phyloP scores from a whole-genome alignment of 2,329 filamentous ascomycete species.

The Metarhizium rileyi region DNA sequence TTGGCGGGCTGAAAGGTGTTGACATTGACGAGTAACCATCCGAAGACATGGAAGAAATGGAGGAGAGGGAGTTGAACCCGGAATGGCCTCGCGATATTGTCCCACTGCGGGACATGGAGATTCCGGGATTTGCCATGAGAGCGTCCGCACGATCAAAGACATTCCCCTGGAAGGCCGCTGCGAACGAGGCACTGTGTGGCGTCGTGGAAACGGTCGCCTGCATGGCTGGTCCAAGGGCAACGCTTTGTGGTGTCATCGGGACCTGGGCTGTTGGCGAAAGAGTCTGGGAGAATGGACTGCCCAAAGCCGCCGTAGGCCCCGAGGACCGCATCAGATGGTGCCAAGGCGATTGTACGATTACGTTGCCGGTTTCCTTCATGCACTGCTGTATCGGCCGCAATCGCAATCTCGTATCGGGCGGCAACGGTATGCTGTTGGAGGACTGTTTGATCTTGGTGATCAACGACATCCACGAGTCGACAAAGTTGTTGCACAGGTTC shows the following conservation, averaged over 20 bases:
- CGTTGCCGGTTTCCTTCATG: constrained; percentile 68
- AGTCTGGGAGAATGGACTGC: constrained; percentile 14
- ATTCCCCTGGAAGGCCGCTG: constrained; percentile 43
- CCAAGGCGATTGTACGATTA: constrained; percentile 57
- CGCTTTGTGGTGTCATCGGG: constrained; percentile 82
- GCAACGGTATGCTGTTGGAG: constrained; percentile 42
- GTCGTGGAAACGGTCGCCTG: constrained; percentile 80
- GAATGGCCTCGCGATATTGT: constrained; percentile 33
- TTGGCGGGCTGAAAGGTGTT: constrained; percentile 20
- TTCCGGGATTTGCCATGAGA: constrained; percentile 46
- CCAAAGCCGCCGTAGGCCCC: constrained; percentile 10
- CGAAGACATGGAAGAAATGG: constrained; percentile 31
- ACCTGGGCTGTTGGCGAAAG: constrained; percentile 22
- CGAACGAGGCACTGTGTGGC: constrained; percentile 48
- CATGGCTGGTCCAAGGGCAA: constrained; percentile 78
- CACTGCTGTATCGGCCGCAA: constrained; percentile 74
- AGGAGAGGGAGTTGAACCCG: constrained; percentile 29
- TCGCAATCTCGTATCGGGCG: constrained; percentile 59
- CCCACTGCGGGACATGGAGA: constrained; percentile 45
- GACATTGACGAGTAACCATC: constrained; percentile 26
- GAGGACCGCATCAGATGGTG: constrained; percentile 28
- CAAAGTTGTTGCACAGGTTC: constrained; percentile 65
- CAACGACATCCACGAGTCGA: constrained; percentile 60
- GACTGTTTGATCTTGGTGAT: constrained; percentile 49
- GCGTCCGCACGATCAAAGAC: constrained; percentile 53